These are phyloP conservation scores for Aspergillus flavus DNA, from an alignment of 2,329 filamentous ascomycete species.

Conservation along the genomic window DNA sequence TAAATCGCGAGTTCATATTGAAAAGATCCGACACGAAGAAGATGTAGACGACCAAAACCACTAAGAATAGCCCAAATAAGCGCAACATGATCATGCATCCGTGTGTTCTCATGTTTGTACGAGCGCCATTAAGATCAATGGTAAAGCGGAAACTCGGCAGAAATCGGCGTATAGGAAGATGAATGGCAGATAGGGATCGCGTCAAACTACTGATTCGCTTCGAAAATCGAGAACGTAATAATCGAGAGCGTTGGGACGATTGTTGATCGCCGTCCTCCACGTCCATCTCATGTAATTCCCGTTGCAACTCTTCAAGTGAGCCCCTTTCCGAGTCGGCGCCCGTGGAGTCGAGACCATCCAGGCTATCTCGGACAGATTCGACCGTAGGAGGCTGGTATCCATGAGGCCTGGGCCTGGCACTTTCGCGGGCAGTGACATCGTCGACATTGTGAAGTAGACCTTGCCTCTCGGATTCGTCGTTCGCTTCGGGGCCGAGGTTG, in stretches of 20 bases:
- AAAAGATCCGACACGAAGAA: slow-evolving; percentile 87
- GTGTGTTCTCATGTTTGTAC: slow-evolving; percentile 47
- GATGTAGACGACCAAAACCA: slow-evolving; percentile 78
- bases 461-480: slow-evolving; percentile 74
- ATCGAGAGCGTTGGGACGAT: slow-evolving; percentile 37
- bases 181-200: slow-evolving; percentile 60
- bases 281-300: slow-evolving; percentile 88
- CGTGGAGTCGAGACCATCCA: slow-evolving; percentile 58
- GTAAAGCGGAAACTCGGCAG: slow-evolving; percentile 44
- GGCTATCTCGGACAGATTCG: slow-evolving; percentile 71
- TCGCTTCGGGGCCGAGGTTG: slow-evolving; percentile 57
- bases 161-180: slow-evolving; percentile 53
- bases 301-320: slow-evolving; percentile 67
- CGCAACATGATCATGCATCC: slow-evolving; percentile 72
- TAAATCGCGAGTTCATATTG: slow-evolving; percentile 64
- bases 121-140: slow-evolving; percentile 40
- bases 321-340: slow-evolving; percentile 55
- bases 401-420: slow-evolving; percentile 47
- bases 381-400: slow-evolving; percentile 82
- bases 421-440: slow-evolving; percentile 37
- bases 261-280: slow-evolving; percentile 66
- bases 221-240: slow-evolving; percentile 53
- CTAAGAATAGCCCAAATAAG: slow-evolving; percentile 71
- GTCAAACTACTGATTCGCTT: slow-evolving; percentile 60
- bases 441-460: slow-evolving; percentile 66